Percentiles rank a stretch among this genome's conserved stretches.
These are phyloP conservation scores for Solanum sparsipilum DNA, from an alignment of 257 asterid genomes.

Conservation along the genomic window DNA sequence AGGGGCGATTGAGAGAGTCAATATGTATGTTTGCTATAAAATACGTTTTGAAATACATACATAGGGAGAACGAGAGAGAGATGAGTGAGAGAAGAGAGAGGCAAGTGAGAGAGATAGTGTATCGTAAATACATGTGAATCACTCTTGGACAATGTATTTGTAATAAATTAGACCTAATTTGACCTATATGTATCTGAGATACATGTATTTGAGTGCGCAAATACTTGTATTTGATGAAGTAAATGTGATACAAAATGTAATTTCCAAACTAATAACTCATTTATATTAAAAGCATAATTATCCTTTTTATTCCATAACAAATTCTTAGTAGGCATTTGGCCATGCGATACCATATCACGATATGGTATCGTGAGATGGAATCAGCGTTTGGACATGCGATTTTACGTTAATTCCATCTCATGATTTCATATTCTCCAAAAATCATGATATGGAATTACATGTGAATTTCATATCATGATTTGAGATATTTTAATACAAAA, in stretches of 20 bases:
- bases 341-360: too few species aligned
- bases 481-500: too few species aligned
- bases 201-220: too few species aligned
- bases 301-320: background rate
- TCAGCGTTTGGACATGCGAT: too few species aligned
- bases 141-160: background rate
- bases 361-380: too few species aligned
- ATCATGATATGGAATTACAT: too few species aligned
- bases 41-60: background rate
- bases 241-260: background rate
- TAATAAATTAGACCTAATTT: background rate
- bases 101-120: background rate
- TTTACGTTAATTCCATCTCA: too few species aligned
- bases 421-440: too few species aligned
- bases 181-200: fast-evolving
- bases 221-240: background rate
- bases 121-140: background rate
- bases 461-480: too few species aligned
- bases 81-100: background rate
- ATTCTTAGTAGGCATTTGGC: background rate
- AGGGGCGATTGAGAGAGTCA: background rate
- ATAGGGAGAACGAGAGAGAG: background rate
- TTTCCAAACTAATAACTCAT: background rate
- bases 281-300: background rate
- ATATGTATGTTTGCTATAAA: background rate